Conservation (phyloP, 805 yeast species). For the Pichia insulana region DNA sequence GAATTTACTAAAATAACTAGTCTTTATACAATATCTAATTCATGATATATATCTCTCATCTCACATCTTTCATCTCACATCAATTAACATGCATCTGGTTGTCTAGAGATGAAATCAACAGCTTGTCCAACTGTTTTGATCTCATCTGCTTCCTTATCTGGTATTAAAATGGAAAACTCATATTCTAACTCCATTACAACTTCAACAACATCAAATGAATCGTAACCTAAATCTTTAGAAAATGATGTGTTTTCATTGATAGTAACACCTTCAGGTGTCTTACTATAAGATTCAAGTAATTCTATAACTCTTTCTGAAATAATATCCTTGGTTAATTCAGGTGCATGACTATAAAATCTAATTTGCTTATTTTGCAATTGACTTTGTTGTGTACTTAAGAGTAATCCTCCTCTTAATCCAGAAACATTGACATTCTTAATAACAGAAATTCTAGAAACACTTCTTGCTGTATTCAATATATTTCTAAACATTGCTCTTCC, state of each 20-base stretch:
- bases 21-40: no score
- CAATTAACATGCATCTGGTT: slow-evolving; percentile 37
- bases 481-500: slow-evolving; percentile 8
- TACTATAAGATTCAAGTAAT: slow-evolving; percentile 56
- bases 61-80: background rate
- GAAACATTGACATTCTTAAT: background rate
- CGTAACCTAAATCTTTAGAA: slow-evolving; percentile 58
- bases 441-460: slow-evolving; percentile 3
- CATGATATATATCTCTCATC: no score
- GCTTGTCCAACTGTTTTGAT: slow-evolving; percentile 92
- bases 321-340: slow-evolving; percentile 53
- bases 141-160: slow-evolving; percentile 88
- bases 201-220: slow-evolving; percentile 65
- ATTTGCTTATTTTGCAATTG: slow-evolving; percentile 3
- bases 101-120: slow-evolving; percentile 71
- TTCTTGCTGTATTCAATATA: slow-evolving; percentile 5
- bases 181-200: slow-evolving; percentile 67
- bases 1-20: background rate
- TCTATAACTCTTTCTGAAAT: slow-evolving; percentile 56
- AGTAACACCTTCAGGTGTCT: slow-evolving; percentile 32
- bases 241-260: slow-evolving; percentile 41
- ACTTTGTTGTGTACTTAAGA: slow-evolving; percentile 2
- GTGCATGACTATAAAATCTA: slow-evolving; percentile 47
- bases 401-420: no score
- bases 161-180: slow-evolving; percentile 70